phyloP scores from a whole-genome alignment of 768 basidiomycete species.

The Boletus reticulatus region DNA sequence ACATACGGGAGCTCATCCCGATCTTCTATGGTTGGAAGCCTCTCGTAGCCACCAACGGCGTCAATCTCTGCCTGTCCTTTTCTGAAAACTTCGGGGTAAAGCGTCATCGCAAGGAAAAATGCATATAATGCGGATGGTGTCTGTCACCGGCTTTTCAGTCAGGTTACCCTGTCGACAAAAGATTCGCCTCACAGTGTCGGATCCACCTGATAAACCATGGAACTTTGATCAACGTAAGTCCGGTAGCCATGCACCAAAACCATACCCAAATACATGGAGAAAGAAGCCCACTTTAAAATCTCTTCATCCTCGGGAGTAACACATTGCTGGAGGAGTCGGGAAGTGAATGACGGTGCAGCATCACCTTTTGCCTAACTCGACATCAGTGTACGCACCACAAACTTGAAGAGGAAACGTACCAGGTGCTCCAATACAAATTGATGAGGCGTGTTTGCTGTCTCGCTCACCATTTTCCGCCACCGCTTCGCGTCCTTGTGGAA shows the following conservation, averaged over 20 bases:
- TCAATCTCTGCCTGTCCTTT: conserved; percentile 17
- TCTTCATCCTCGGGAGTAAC: conserved; percentile 10
- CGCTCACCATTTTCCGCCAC: conserved; percentile 1
- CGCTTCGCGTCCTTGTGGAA: conserved; percentile 12
- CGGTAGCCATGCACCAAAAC: background rate
- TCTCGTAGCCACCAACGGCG: conserved; percentile 1
- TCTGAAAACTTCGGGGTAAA: conserved; percentile 3
- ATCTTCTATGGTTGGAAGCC: conserved; percentile 13
- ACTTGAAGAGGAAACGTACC: conserved; percentile 1
- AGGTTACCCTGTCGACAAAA: conserved; percentile 8
- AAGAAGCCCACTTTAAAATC: conserved; percentile 13
- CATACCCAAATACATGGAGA: conserved; percentile 18
- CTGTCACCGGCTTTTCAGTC: conserved; percentile 10
- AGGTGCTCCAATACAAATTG: conserved; percentile 11
- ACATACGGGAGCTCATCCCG: conserved; percentile 14
- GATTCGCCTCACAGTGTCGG: conserved; percentile 19
- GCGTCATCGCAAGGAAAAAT: conserved; percentile 21
- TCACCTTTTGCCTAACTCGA: conserved; percentile 5
- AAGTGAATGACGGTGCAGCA: conserved; percentile 14
- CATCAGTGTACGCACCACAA: background rate
- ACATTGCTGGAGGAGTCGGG: conserved; percentile 7
- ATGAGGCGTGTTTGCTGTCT: conserved; percentile 1
- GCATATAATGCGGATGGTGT: conserved; percentile 4
- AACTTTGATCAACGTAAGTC: background rate
- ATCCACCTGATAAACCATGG: conserved; percentile 21